These are phyloP conservation scores for Larix kaempferi DNA, from an alignment of 75 land plant genomes.

Conservation along the genomic window DNA sequence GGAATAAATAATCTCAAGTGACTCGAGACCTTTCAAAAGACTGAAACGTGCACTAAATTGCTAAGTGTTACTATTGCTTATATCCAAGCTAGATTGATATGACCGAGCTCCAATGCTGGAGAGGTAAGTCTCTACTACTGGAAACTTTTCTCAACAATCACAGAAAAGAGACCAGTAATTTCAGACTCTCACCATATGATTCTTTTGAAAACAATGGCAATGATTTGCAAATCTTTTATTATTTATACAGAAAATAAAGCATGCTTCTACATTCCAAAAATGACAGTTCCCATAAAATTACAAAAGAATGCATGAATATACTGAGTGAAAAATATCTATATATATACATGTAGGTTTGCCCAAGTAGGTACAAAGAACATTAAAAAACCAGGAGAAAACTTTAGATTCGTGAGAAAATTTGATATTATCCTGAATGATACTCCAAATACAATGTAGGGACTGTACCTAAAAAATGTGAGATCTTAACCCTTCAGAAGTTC, in stretches of 20 bases:
- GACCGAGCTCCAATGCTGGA: too few species aligned
- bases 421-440: conserved; percentile 1
- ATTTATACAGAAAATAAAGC: neutral
- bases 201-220: neutral
- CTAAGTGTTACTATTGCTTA: too few species aligned
- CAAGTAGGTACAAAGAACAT: neutral
- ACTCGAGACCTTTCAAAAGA: too few species aligned
- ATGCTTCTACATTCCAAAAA: conserved; percentile 3
- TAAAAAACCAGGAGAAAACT: neutral
- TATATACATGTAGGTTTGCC: conserved; percentile 3
- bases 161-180: too few species aligned
- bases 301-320: neutral
- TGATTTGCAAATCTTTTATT: neutral
- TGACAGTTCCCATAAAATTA: neutral
- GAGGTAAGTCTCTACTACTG: too few species aligned
- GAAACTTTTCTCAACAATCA: too few species aligned
- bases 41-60: too few species aligned
- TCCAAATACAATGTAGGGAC: conserved; percentile 2
- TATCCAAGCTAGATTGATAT: too few species aligned
- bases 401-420: neutral
- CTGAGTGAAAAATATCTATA: conserved; percentile 4
- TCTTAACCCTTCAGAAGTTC: neutral
- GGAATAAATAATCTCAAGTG: too few species aligned
- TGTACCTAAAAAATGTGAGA: neutral
- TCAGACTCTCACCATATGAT: too few species aligned